These are phyloP conservation scores for Penicillium bialowiezense DNA, from an alignment of 495 filamentous ascomycete species.

Conservation along the genomic window DNA sequence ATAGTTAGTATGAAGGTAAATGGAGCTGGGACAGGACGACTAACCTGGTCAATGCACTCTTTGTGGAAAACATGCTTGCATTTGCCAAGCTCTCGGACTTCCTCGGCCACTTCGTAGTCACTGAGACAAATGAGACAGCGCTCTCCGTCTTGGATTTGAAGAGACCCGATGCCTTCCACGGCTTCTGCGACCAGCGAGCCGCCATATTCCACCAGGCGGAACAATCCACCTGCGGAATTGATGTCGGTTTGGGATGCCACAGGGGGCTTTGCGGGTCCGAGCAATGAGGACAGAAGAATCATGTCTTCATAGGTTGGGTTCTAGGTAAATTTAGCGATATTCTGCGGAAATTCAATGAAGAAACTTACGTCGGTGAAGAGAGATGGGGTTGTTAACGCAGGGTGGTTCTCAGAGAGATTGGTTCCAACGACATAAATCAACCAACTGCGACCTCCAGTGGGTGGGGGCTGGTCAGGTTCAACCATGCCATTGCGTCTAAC, in stretches of 20 bases:
- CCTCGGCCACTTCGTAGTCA: slow-evolving; percentile 65
- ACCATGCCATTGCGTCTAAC: slow-evolving; percentile 65
- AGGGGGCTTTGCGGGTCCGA: slow-evolving; percentile 72
- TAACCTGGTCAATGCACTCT: slow-evolving; percentile 75
- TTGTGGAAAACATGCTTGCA: slow-evolving; percentile 71
- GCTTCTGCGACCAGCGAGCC: slow-evolving; percentile 51
- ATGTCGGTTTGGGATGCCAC: slow-evolving; percentile 68
- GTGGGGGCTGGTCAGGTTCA: slow-evolving; percentile 56
- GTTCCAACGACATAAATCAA: slow-evolving; percentile 78
- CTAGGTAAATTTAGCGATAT: slow-evolving; percentile 30
- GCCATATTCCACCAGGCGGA: slow-evolving; percentile 45
- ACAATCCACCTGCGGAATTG: slow-evolving; percentile 60
- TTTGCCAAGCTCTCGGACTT: slow-evolving; percentile 59
- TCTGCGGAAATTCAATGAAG: not conserved
- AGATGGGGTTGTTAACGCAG: slow-evolving; percentile 71
- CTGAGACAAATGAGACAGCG: slow-evolving; percentile 70
- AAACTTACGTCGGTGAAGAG: slow-evolving; percentile 67
- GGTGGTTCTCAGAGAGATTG: slow-evolving; percentile 72
- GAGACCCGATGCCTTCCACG: slow-evolving; percentile 42
- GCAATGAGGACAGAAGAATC: slow-evolving; percentile 67
- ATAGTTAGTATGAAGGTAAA: slow-evolving; percentile 10
- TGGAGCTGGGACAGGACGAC: slow-evolving; percentile 11
- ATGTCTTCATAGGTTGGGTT: slow-evolving; percentile 80
- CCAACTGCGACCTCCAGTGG: slow-evolving; percentile 61
- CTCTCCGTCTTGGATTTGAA: slow-evolving; percentile 55